Evolutionary conservation across 2,329 filamentous ascomycete species (phyloP).

Genomic region (Sporothrix inflata): DNA sequence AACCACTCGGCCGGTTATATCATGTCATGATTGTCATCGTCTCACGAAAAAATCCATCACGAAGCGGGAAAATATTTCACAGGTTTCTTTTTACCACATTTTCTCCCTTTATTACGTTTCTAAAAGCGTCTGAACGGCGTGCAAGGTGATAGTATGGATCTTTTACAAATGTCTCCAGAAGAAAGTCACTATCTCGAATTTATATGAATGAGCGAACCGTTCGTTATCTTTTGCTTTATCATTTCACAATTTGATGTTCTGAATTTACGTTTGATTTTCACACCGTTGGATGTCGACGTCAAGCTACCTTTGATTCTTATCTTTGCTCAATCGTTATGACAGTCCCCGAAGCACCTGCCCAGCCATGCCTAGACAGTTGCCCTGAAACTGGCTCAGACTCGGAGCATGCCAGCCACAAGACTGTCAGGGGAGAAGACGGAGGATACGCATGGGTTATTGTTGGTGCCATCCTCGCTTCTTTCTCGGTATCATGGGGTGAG

Average conservation of each 20-base stretch:
- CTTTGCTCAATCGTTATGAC: background rate
- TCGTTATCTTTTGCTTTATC: slow-evolving; percentile 1
- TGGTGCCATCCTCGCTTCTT: background rate
- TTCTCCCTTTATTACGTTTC: background rate
- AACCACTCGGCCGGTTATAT: background rate
- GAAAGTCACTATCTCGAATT: too few species aligned
- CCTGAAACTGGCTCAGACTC: background rate
- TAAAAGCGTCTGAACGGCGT: background rate
- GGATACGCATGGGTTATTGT: slow-evolving; percentile 24
- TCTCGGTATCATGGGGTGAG: slow-evolving; percentile 22
- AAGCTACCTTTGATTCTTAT: background rate
- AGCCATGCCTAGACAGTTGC: background rate
- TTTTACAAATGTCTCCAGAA: background rate
- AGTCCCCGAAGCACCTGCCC: background rate
- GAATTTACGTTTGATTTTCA: background rate
- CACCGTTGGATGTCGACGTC: background rate
- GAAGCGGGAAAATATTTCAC: background rate
- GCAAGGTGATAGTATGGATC: background rate
- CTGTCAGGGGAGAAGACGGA: background rate
- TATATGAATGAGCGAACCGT: background rate
- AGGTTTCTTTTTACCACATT: background rate
- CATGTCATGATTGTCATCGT: background rate
- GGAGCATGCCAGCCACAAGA: background rate
- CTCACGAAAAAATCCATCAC: background rate
- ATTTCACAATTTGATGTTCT: too few species aligned